These are phyloP conservation scores for Hypomyces rosellus DNA, from an alignment of 2,329 filamentous ascomycete genomes.

Conservation along the genomic window DNA sequence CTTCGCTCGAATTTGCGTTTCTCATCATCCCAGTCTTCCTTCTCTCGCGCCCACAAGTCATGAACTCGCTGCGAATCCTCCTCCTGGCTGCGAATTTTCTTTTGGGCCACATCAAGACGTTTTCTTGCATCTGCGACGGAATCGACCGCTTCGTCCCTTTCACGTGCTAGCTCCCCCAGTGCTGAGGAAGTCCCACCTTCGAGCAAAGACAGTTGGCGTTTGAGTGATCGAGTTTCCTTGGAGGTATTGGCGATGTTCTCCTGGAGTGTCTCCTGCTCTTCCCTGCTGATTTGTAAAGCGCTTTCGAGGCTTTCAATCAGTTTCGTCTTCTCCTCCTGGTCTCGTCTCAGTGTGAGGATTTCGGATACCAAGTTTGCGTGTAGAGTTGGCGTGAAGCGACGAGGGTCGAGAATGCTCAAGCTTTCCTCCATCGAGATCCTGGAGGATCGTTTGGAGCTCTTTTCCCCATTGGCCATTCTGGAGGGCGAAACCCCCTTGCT, in stretches of 20 bases:
- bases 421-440: constrained; percentile 57
- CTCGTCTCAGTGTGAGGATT: constrained; percentile 77
- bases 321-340: constrained; percentile 83
- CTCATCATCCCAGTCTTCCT: constrained; percentile 77
- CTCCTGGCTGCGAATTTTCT: constrained; percentile 70
- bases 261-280: constrained; percentile 68
- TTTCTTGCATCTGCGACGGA: constrained; percentile 64
- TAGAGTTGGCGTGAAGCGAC: constrained; percentile 88
- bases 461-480: constrained; percentile 38
- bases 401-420: constrained; percentile 73
- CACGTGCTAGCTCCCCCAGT: constrained; percentile 72
- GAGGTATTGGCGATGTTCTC: constrained; percentile 54
- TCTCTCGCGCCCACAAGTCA: constrained; percentile 76
- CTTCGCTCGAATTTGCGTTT: constrained; percentile 76
- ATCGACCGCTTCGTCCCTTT: constrained; percentile 79
- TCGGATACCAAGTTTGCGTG: constrained; percentile 94
- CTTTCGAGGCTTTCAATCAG: constrained; percentile 81
- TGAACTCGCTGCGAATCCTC: constrained; percentile 76
- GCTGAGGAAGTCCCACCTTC: constrained; percentile 86
- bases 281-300: constrained; percentile 61
- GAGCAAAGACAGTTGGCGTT: constrained; percentile 77
- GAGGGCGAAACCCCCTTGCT: constrained; percentile 53
- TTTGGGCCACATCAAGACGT: constrained; percentile 71
- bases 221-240: constrained; percentile 74
- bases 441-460: constrained; percentile 44